These are phyloP conservation scores for Mortierella polycephala DNA, from an alignment of 371 early-diverging fungal genomes.

Conservation along the genomic window DNA sequence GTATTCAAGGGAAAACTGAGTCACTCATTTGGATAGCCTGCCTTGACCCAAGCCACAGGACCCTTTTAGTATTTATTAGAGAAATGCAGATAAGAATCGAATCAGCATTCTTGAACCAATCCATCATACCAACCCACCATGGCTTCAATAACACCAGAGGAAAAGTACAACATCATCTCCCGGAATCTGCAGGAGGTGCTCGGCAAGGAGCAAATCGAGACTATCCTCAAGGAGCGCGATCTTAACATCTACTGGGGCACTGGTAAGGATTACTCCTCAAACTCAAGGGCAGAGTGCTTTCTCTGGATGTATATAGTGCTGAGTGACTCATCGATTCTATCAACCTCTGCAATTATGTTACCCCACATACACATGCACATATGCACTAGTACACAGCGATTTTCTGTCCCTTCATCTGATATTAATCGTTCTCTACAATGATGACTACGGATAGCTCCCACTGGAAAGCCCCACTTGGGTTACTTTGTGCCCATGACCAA, in stretches of 20 bases:
- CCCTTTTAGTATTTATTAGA: no score
- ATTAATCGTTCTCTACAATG: background rate
- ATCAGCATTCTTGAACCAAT: background rate
- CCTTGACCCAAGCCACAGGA: no score
- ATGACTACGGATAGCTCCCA: conserved; percentile 75
- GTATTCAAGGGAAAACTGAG: no score
- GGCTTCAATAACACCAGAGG: conserved; percentile 65
- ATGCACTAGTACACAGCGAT: background rate
- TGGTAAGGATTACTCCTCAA: conserved; percentile 63
- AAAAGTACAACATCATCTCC: conserved; percentile 91
- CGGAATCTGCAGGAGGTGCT: conserved; percentile 98
- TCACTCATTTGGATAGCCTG: no score
- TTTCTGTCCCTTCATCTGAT: background rate
- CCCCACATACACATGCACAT: background rate
- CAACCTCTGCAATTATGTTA: background rate
- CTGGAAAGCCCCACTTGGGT: conserved; percentile 98
- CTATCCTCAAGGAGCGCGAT: conserved; percentile 90
- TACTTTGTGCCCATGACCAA: conserved; percentile 99
- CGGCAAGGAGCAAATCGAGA: conserved; percentile 91
- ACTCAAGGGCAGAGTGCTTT: conserved; percentile 69
- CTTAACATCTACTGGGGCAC: conserved; percentile 99
- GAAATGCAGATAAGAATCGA: no score
- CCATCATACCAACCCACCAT: conserved; percentile 30
- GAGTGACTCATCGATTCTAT: conserved; percentile 17
- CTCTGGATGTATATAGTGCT: conserved; percentile 55